Percentiles rank a stretch among this genome's conserved stretches.
Conservation (phyloP, 2,329 filamentous ascomycete species). For the Helminthosporium solani region DNA sequence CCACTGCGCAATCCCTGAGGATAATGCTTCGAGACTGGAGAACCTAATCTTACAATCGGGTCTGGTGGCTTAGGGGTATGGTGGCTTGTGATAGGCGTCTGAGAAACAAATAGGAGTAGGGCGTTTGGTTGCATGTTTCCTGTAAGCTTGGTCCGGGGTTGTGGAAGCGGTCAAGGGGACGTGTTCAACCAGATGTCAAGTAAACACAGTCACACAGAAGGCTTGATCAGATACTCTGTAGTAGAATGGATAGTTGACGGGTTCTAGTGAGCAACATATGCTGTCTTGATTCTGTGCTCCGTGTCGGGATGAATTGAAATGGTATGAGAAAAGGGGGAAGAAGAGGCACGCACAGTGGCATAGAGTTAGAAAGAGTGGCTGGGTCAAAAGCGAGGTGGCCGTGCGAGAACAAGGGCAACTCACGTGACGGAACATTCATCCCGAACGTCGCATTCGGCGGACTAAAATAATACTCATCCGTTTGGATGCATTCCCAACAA, state of each 20-base stretch:
- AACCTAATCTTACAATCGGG: neutral
- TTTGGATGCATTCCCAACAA: neutral
- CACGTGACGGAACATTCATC: neutral
- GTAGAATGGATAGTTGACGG: neutral
- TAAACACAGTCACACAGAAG: neutral
- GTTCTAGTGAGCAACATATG: neutral
- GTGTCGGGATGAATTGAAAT: neutral
- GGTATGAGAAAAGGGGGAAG: neutral
- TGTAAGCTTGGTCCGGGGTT: neutral
- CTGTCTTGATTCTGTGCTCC: neutral
- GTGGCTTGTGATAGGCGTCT: neutral
- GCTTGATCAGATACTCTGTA: neutral
- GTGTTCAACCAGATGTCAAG: neutral
- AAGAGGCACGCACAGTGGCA: no score
- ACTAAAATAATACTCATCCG: neutral
- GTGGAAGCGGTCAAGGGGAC: neutral
- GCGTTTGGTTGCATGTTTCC: constrained; percentile 1
- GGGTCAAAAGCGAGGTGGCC: neutral
- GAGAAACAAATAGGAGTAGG: neutral
- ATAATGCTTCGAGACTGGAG: constrained; percentile 5
- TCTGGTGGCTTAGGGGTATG: neutral
- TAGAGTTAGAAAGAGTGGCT: neutral
- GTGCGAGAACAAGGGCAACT: neutral
- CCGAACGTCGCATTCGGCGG: neutral
- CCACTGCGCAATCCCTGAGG: constrained; percentile 10